These are phyloP conservation scores for Leptographium flavum DNA, from an alignment of 2,329 filamentous ascomycete species.

Conservation along the genomic window DNA sequence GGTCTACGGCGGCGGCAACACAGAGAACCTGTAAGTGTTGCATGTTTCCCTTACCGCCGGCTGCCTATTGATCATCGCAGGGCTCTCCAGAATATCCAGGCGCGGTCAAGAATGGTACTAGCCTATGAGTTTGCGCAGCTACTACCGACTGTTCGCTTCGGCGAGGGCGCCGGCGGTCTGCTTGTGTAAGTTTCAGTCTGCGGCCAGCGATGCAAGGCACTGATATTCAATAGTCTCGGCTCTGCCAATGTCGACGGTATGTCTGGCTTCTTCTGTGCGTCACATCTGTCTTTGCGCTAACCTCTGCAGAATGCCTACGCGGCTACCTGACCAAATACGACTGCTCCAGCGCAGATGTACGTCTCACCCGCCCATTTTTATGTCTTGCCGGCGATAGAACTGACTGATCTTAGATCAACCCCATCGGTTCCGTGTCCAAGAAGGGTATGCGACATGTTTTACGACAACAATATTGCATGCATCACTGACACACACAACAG, in stretches of 20 bases:
- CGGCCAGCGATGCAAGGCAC: too few species aligned
- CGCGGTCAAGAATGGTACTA: slow-evolving; percentile 35
- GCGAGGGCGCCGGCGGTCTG: slow-evolving; percentile 11
- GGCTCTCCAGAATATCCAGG: not conserved
- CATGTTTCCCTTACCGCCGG: not conserved
- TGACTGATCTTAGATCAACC: not conserved
- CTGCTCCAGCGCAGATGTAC: slow-evolving; percentile 18
- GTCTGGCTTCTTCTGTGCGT: not conserved
- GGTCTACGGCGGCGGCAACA: not conserved
- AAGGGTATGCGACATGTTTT: too few species aligned
- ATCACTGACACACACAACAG: slow-evolving; percentile 21
- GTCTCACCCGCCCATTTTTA: not conserved
- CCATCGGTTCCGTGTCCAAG: not conserved
- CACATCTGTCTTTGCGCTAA: too few species aligned
- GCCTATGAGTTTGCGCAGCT: slow-evolving; percentile 31
- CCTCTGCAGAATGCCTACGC: slow-evolving; percentile 23
- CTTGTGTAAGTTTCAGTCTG: slow-evolving; percentile 9
- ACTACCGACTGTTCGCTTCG: slow-evolving; percentile 8
- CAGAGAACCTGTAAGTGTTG: not conserved
- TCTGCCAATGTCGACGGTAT: slow-evolving; percentile 10
- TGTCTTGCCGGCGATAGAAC: not conserved
- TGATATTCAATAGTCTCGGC: slow-evolving; percentile 6
- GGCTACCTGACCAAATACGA: slow-evolving; percentile 59
- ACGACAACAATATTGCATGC: too few species aligned
- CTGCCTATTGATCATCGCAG: not conserved